Base-by-base conservation (phyloP, 169 alveolate species). In the Plasmodium coatneyi region DNA sequence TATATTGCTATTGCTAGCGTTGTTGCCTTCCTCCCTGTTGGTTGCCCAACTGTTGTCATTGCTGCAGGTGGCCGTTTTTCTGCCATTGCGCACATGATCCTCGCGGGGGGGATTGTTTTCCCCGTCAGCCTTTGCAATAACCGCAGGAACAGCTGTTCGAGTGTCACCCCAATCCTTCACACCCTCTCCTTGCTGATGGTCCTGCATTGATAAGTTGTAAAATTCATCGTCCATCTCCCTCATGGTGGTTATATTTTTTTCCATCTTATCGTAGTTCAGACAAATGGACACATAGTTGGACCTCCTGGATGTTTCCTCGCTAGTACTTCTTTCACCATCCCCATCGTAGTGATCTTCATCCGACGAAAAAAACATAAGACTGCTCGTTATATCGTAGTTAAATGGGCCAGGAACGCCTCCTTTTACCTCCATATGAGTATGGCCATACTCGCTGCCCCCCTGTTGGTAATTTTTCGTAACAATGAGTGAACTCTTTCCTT, bases 161-260 rank as follows among this genome's bases (percentile, higher is more conserved):
- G 22, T 49, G 28, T 12, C 70, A 39, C 22, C 28, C 19, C 22
- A n/a, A 6, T 54, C 80, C 4, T 60, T 82, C 25, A 4, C 9
- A 25, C 84, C 16, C 56, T 80, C 28, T 43, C 56, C 22, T 30
- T n/a, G 19, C 5, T 80, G 52, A 10, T 60, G 36, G 71, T 28
- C 60, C 56, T 81, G 34, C 39, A 14, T 28, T 49, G 76, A 54
- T 28, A 70, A 36, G 25, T 30, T 16, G 80, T 82, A 82, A 82
- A 60, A 82, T 82, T 60, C 49, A 34, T 56, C 72, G 32, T 82
- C 91, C 39, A 82, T 19, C 19, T 82, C 81, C 71, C 28, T 34
- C 43, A 82, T 56, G 22, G 12, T 19, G n/a, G 25, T 32, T 60
- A 82, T 56, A 56, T 82, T 82, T 82, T 82, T 82, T 66, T 82